Percentiles rank a stretch among this genome's conserved stretches.
These are phyloP conservation scores for Aaosphaeria arxii DNA, from an alignment of 2,329 filamentous ascomycete genomes.

Conservation along the genomic window DNA sequence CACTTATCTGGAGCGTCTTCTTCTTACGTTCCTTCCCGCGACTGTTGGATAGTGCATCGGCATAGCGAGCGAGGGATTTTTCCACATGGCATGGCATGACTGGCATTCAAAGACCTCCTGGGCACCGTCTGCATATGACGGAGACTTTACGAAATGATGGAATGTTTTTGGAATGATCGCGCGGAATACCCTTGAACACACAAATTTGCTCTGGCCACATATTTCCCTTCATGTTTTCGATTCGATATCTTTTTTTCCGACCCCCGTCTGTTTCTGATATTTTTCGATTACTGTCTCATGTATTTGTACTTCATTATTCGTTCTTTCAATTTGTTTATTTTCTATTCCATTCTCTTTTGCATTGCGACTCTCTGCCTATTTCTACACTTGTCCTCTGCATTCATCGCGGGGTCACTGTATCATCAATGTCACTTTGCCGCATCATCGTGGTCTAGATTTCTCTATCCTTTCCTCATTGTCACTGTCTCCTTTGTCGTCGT, in stretches of 20 bases:
- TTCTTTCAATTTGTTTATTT: no score
- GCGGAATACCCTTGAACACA: constrained; percentile 5
- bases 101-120: constrained; percentile 4
- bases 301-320: no score
- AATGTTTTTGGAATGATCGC: constrained; percentile 3
- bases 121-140: neutral
- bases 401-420: no score
- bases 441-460: neutral
- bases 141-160: constrained; percentile 10
- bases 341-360: no score
- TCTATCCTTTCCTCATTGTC: constrained; percentile 2
- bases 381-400: no score
- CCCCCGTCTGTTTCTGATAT: no score
- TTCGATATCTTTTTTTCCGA: no score
- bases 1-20: constrained; percentile 3
- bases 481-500: neutral
- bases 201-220: no score
- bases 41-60: constrained; percentile 27
- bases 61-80: constrained; percentile 14
- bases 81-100: constrained; percentile 8
- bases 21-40: constrained; percentile 9
- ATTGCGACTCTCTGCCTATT: no score
- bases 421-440: no score
- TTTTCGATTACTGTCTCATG: no score
- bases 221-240: no score